Percentiles rank a stretch among this genome's conserved stretches.
phyloP scores from a whole-genome alignment of 345 rosid genomes.

The Sisymbrium altissimum region DNA sequence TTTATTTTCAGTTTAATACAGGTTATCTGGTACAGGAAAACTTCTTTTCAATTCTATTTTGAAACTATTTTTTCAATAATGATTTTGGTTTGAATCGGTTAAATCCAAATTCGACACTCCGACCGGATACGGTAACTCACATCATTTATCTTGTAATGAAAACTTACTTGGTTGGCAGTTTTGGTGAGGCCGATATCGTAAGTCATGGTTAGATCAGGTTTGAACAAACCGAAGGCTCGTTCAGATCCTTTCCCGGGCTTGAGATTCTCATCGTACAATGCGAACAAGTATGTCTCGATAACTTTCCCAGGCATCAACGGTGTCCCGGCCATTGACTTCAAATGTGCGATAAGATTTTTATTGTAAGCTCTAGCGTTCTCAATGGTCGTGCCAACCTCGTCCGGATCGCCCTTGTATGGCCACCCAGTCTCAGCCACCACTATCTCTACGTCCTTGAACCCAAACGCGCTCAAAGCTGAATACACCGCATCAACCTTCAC shows the following conservation, averaged over 20 bases:
- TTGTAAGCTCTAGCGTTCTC: constrained; percentile 87
- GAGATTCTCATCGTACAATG: constrained; percentile 81
- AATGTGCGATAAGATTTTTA: constrained; percentile 76
- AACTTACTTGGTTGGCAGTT: constrained; percentile 35
- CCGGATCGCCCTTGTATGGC: constrained; percentile 84
- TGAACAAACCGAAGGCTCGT: constrained; percentile 72
- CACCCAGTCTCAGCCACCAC: constrained; percentile 96
- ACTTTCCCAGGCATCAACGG: constrained; percentile 92
- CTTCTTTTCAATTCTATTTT: too few relatives aligned
- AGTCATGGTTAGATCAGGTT: constrained; percentile 65
- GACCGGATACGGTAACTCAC: neutral
- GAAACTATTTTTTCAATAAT: neutral
- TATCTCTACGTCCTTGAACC: constrained; percentile 74
- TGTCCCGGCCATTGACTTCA: constrained; percentile 70
- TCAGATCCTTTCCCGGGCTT: constrained; percentile 78
- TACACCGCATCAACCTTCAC: constrained; percentile 75
- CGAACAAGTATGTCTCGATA: constrained; percentile 80
- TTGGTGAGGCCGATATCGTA: constrained; percentile 73
- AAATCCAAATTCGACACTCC: neutral
- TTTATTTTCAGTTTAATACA: too few relatives aligned
- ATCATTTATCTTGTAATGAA: neutral
- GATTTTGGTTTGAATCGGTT: neutral
- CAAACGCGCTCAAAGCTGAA: constrained; percentile 63
- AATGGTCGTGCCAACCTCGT: constrained; percentile 65
- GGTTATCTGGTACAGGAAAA: too few relatives aligned